These are phyloP conservation scores for Rhodamnia rubescens DNA, from an alignment of 345 rosid species.

Conservation along the genomic window DNA sequence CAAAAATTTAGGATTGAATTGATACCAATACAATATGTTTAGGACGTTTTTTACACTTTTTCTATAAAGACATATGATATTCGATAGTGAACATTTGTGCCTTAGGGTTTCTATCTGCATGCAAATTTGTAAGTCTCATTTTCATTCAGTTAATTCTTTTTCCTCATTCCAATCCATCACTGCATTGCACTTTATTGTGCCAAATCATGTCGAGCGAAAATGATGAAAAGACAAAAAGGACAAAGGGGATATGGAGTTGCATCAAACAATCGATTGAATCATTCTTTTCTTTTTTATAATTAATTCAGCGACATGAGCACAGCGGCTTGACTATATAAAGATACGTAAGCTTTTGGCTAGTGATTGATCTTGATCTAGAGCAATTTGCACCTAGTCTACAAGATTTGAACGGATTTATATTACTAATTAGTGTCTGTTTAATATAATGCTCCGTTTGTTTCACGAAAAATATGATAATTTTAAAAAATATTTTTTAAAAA, in stretches of 20 bases:
- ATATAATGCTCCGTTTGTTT: neutral
- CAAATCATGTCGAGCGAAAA: neutral
- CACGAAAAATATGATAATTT: neutral
- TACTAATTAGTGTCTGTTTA: no score
- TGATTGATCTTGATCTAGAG: neutral
- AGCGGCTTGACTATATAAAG: neutral
- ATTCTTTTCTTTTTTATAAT: neutral
- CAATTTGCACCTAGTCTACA: neutral
- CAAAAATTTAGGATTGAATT: no score
- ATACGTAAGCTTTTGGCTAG: neutral
- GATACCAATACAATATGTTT: no score
- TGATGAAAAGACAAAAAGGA: neutral
- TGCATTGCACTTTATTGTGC: neutral
- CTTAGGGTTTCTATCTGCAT: neutral
- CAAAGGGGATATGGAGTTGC: neutral
- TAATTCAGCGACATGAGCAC: neutral
- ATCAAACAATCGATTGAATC: neutral
- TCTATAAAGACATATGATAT: neutral
- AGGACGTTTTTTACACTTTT: no score
- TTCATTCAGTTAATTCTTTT: neutral
- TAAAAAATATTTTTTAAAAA: no score
- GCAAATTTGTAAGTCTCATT: neutral
- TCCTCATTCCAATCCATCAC: neutral
- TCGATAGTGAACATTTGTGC: neutral
- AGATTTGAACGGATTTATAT: neutral